Evolutionary conservation across 495 filamentous ascomycete genomes (phyloP), one percentile per base, ranked within the genome.

Genomic region (Lichenothelia convexa): DNA sequence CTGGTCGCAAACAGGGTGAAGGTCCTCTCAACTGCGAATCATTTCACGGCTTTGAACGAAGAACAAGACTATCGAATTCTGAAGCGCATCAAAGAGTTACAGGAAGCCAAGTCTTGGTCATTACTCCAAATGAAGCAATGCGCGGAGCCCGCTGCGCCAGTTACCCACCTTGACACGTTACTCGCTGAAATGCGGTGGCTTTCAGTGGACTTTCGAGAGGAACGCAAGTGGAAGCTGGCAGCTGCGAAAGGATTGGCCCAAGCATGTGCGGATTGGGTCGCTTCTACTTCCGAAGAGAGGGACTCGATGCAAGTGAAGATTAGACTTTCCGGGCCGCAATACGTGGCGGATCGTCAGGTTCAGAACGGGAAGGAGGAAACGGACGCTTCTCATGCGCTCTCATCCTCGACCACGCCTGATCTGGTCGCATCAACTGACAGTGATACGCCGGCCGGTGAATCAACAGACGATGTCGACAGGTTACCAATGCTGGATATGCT

Each of bases 121-220:
- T 60, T 97, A 41, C 69, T 86, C 35, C 91, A 95, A 49, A 67
- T 84, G 32, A 73, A 84, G 44, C 74, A 79, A 33, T 73, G 71
- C 20, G 61, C 67, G 2, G 89, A 97, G 50, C 89, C 91, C 20
- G 63, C 63, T 5, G 68, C 83, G 24, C 73, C 75, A 9, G 62
- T 67, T 2, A 69, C 73, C 4, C 86, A 94, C 51, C 75, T 71
- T 69, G 89, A 97, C 60, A 67, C 89, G 30, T 54, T 95, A 27
- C 58, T 95, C 6, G 67, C 82, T 43, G 82, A 97, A 57, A 80
- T 86, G 70, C 92, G 83, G 55, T 94, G 89, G 91, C 82, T 97
- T 74, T 70, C 82, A 24, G 93, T 82, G 2, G 89, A 97, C 59
- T 95, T 95, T 47, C 67, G 78, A 21, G 81, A 93, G 57, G 89